A percentile compares a stretch with the other conserved stretches of the same genome.
phyloP scores from a whole-genome alignment of 2,329 filamentous ascomycete species.

The Trichoderma afroharzianum region DNA sequence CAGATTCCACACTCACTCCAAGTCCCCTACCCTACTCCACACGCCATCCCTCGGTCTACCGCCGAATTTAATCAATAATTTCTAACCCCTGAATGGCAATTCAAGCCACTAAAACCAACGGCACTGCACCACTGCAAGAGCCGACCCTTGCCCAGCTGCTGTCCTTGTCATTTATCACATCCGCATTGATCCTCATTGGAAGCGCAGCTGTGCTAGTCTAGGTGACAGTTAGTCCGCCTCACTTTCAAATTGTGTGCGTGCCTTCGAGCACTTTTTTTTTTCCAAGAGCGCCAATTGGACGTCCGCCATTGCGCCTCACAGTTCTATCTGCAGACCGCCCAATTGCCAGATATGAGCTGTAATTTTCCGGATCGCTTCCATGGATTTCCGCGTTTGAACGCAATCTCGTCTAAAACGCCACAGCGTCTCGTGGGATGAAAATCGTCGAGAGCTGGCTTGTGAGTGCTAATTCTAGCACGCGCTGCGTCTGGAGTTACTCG shows the following conservation, averaged over 20 bases:
- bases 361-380: neutral
- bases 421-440: neutral
- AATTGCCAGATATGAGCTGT: slow-evolving; percentile 1
- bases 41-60: neutral
- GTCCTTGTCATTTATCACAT: neutral
- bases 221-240: neutral
- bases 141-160: neutral
- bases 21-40: neutral
- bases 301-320: neutral
- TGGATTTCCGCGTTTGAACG: neutral
- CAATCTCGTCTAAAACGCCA: neutral
- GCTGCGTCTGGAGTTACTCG: neutral
- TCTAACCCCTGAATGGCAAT: neutral
- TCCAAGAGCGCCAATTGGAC: neutral
- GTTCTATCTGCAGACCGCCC: neutral
- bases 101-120: neutral
- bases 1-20: neutral
- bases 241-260: neutral
- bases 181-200: neutral
- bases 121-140: neutral
- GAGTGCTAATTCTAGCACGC: neutral
- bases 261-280: neutral
- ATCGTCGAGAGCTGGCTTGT: neutral
- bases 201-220: neutral
- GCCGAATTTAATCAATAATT: neutral